A percentile compares a stretch with the other conserved stretches of the same genome.
Conservation (phyloP, 345 rosid genomes). For the Ricinus communis region DNA sequence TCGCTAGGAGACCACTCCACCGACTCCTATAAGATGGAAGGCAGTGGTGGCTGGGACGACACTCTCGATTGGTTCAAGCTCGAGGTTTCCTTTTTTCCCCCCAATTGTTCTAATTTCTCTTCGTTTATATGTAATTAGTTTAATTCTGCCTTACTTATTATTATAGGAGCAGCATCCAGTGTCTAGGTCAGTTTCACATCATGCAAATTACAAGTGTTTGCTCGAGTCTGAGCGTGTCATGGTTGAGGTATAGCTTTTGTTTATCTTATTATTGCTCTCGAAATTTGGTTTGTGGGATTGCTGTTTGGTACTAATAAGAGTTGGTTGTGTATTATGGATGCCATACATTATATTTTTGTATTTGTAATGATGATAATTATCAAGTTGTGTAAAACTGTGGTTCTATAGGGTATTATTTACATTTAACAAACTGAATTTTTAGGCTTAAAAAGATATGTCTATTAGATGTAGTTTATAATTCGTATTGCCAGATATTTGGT, state of each 20-base stretch:
- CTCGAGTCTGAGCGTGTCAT: slow-evolving; percentile 65
- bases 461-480: no score
- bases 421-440: no score
- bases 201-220: slow-evolving; percentile 59
- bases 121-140: background rate
- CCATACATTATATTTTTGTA: no score
- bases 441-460: no score
- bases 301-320: no score
- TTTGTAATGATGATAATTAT: no score
- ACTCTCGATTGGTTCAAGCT: slow-evolving; percentile 73
- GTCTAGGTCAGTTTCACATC: slow-evolving; percentile 47
- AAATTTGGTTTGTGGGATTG: no score
- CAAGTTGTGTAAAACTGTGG: no score
- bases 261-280: background rate
- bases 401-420: no score
- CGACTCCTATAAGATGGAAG: slow-evolving; percentile 67
- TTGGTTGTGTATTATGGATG: no score
- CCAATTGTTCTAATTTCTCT: no score
- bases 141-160: background rate
- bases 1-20: slow-evolving; percentile 48
- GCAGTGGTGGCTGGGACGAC: slow-evolving; percentile 74
- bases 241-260: slow-evolving; percentile 49
- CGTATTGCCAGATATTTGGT: no score
- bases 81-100: slow-evolving; percentile 41
- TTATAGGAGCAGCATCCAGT: slow-evolving; percentile 40